Conservation (phyloP, 192 early-diverging fungal species). For the Umbelopsis ramanniana region DNA sequence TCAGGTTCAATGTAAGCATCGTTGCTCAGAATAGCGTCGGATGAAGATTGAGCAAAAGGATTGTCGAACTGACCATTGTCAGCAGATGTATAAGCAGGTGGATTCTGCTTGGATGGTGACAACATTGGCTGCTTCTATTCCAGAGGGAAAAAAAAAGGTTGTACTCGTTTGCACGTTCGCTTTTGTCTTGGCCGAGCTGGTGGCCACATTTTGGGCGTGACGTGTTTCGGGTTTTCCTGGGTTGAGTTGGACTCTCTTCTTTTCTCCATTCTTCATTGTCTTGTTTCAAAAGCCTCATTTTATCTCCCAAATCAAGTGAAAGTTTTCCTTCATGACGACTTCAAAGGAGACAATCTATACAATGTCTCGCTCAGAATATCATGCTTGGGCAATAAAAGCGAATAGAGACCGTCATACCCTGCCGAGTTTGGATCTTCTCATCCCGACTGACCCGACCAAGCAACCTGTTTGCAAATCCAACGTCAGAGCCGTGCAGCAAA, state of each 20-base stretch:
- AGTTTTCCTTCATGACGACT: slow-evolving; percentile 3
- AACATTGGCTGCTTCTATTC: slow-evolving; percentile 15
- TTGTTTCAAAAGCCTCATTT: slow-evolving; percentile 1
- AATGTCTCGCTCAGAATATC: slow-evolving; percentile 24
- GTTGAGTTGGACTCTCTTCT: background rate
- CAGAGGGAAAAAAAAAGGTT: background rate
- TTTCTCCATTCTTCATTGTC: background rate
- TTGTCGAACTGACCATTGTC: slow-evolving; percentile 28
- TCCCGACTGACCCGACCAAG: background rate
- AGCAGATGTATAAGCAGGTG: slow-evolving; percentile 8
- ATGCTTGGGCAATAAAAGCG: slow-evolving; percentile 17
- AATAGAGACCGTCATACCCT: background rate
- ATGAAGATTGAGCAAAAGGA: slow-evolving; percentile 33
- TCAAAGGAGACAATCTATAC: slow-evolving; percentile 14
- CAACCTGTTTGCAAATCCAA: background rate
- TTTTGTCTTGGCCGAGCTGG: background rate
- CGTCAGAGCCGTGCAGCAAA: background rate
- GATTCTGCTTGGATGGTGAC: slow-evolving; percentile 27
- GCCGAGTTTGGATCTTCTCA: background rate
- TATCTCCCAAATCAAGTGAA: background rate
- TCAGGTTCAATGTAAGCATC: slow-evolving; percentile 39
- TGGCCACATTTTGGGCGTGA: background rate
- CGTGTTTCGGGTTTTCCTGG: slow-evolving; percentile 1
- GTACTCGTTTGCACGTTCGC: background rate
- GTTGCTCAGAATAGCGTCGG: slow-evolving; percentile 2